A percentile compares a stretch with the other conserved stretches of the same genome.
Conservation (phyloP, 371 early-diverging fungal genomes). For the Mucor racemosus region DNA sequence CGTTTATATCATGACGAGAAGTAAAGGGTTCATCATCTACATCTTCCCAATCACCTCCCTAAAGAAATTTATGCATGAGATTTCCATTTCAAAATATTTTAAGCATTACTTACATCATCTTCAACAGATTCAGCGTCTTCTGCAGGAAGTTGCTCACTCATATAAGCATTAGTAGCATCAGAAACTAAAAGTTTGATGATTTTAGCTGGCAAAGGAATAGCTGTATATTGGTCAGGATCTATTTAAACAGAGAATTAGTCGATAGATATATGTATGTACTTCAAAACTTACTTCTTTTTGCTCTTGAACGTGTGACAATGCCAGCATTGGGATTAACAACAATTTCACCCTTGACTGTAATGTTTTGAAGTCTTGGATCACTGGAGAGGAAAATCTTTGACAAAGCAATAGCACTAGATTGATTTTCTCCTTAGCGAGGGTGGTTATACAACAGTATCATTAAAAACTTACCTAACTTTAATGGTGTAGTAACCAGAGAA, state of each 20-base stretch:
- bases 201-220: constrained; percentile 79
- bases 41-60: constrained; percentile 68
- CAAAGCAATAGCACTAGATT: constrained; percentile 75
- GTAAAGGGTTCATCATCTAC: constrained; percentile 51
- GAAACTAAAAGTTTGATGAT: constrained; percentile 81
- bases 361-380: constrained; percentile 69
- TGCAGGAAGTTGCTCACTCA: constrained; percentile 44
- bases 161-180: constrained; percentile 69
- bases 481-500: constrained; percentile 78
- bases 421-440: neutral
- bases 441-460: neutral
- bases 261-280: neutral
- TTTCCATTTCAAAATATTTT: constrained; percentile 15
- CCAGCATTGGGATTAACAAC: constrained; percentile 69
- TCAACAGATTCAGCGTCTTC: constrained; percentile 53
- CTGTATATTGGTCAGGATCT: constrained; percentile 83
- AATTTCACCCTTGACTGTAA: constrained; percentile 83
- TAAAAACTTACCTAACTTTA: constrained; percentile 70
- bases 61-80: neutral
- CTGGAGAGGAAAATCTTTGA: constrained; percentile 68
- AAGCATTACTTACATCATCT: constrained; percentile 40
- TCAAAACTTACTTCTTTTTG: constrained; percentile 50
- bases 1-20: constrained; percentile 52
- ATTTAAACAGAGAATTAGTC: constrained; percentile 7
- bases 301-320: constrained; percentile 65